These are phyloP conservation scores for Tetrapisispora iriomotensis DNA, from an alignment of 805 yeast species.

Conservation along the genomic window DNA sequence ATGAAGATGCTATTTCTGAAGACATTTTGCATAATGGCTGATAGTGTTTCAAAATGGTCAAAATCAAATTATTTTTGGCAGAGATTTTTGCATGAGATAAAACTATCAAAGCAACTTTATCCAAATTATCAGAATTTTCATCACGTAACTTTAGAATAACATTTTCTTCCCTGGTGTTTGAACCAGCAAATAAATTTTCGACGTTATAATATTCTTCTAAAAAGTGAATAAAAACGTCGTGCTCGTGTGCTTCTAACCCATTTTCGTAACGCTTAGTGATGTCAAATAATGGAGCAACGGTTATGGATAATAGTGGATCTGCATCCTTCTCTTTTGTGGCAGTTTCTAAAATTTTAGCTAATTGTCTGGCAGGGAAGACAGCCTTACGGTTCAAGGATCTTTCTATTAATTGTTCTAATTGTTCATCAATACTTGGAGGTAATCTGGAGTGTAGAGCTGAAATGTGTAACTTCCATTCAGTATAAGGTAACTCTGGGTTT, in stretches of 20 bases:
- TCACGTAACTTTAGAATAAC: constrained; percentile 83
- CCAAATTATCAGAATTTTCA: constrained; percentile 66
- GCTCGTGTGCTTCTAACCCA: constrained; percentile 82
- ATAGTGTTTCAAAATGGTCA: constrained; percentile 76
- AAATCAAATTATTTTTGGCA: constrained; percentile 80
- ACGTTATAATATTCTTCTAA: constrained; percentile 65
- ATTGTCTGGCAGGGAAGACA: constrained; percentile 88
- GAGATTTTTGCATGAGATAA: constrained; percentile 90
- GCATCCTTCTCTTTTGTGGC: constrained; percentile 38
- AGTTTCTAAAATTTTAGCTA: constrained; percentile 62
- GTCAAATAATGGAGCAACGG: constrained; percentile 62
- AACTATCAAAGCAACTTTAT: constrained; percentile 59
- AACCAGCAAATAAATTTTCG: constrained; percentile 70
- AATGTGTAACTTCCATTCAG: constrained; percentile 79
- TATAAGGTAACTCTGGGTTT: constrained; percentile 77
- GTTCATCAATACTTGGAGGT: constrained; percentile 65
- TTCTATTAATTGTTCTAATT: constrained; percentile 54
- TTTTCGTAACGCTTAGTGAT: constrained; percentile 60
- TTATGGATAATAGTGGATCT: constrained; percentile 44
- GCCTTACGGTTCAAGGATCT: constrained; percentile 56
- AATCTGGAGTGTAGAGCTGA: constrained; percentile 90
- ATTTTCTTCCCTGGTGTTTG: constrained; percentile 74
- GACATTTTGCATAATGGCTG: constrained; percentile 69
- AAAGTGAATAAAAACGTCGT: constrained; percentile 56
- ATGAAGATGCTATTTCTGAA: constrained; percentile 54